Evolutionary conservation across 75 land plant genomes (phyloP).

Genomic region (Picea glauca): DNA sequence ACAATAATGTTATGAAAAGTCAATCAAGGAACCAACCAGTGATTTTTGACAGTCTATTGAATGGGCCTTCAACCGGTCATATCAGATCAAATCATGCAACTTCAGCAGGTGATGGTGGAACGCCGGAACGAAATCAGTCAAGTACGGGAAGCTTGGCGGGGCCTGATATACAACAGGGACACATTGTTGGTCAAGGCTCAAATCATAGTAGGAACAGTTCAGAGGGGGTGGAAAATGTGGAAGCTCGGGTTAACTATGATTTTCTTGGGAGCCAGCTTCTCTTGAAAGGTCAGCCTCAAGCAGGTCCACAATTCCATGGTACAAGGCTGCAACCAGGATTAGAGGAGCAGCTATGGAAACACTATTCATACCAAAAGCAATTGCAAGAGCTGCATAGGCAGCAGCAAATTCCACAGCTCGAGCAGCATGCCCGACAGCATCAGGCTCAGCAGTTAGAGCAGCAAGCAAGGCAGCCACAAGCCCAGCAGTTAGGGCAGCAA

Average conservation of each 20-base stretch:
- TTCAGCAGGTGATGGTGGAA: slow-evolving; percentile 2
- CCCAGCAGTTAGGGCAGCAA: not conserved
- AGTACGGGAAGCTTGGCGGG: slow-evolving; percentile 5
- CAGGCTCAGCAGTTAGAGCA: not conserved
- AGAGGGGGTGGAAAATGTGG: not conserved
- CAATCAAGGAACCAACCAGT: slow-evolving; percentile 6
- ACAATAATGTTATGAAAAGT: not conserved
- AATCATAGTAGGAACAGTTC: not conserved
- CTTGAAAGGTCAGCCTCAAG: slow-evolving; percentile 6
- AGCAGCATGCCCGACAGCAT: slow-evolving; percentile 6
- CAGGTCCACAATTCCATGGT: slow-evolving; percentile 2
- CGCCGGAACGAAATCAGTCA: slow-evolving; percentile 9
- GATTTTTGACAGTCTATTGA: slow-evolving; percentile 3
- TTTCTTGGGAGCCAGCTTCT: slow-evolving; percentile 4
- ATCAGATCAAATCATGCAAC: slow-evolving; percentile 8
- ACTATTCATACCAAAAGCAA: slow-evolving; percentile 3
- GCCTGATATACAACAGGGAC: slow-evolving; percentile 7
- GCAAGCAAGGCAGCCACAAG: slow-evolving; percentile 1
- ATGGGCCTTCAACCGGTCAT: not conserved
- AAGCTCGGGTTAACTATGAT: slow-evolving; percentile 11
- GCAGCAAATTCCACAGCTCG: slow-evolving; percentile 9
- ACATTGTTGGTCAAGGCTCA: not conserved
- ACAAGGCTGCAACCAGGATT: not conserved
- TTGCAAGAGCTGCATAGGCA: not conserved
- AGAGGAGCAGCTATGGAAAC: not conserved